phyloP scores from a whole-genome alignment of 176 grass and related monocot genomes.

The Cocos nucifera region DNA sequence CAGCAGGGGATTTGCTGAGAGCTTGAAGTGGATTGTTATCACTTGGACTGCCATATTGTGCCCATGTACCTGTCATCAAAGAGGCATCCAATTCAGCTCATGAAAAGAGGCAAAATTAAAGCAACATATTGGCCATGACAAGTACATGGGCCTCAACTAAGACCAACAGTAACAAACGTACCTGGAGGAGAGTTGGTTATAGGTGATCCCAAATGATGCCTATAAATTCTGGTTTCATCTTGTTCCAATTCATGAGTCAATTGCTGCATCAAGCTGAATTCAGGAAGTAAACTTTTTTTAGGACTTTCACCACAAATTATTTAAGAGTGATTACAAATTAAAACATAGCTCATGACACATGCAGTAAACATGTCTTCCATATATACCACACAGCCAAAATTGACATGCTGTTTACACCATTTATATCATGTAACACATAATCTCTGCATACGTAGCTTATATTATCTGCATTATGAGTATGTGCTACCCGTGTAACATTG shows the following conservation, averaged over 20 bases:
- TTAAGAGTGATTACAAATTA: no score
- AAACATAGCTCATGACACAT: no score
- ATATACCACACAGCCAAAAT: no score
- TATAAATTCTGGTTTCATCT: constrained; percentile 69
- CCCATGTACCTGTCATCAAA: constrained; percentile 57
- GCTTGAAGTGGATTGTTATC: constrained; percentile 59
- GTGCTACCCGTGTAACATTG: no score
- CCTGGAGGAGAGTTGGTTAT: constrained; percentile 86
- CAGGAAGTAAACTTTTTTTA: background rate
- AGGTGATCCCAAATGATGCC: constrained; percentile 64
- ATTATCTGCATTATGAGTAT: no score
- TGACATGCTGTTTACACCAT: no score
- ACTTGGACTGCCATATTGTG: constrained; percentile 67
- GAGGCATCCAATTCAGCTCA: constrained; percentile 8
- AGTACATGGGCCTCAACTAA: no score
- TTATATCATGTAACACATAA: no score
- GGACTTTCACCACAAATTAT: no score
- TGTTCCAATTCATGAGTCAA: constrained; percentile 73
- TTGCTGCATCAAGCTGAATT: constrained; percentile 80
- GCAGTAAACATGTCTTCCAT: no score
- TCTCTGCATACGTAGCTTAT: no score
- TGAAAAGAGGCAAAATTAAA: no score
- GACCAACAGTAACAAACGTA: constrained; percentile 6
- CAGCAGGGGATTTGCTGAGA: constrained; percentile 67
- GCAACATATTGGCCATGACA: background rate